Conservation (phyloP, 179 eudicot genomes). For the Silene vulgaris region DNA sequence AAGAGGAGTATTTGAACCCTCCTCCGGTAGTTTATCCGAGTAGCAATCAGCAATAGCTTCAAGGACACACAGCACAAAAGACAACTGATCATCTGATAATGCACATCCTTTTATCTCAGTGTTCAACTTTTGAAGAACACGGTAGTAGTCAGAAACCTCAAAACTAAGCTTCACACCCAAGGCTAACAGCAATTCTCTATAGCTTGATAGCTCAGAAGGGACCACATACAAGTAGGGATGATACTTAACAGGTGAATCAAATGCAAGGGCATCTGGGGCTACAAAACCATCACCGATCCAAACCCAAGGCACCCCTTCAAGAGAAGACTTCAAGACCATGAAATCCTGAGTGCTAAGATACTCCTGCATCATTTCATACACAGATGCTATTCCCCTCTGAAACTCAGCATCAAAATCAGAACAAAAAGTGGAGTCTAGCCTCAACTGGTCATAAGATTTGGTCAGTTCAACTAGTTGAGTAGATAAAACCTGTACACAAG, state of each 20-base stretch:
- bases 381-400: constrained; percentile 51
- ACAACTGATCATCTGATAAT: constrained; percentile 73
- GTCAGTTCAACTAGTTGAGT: constrained; percentile 65
- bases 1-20: constrained; percentile 45
- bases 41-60: constrained; percentile 85
- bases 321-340: constrained; percentile 46
- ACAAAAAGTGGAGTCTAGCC: constrained; percentile 38
- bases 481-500: constrained; percentile 50
- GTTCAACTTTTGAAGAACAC: constrained; percentile 61
- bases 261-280: constrained; percentile 75
- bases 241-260: constrained; percentile 97
- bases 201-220: constrained; percentile 79
- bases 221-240: constrained; percentile 94
- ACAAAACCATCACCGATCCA: constrained; percentile 99
- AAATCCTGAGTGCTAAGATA: constrained; percentile 50
- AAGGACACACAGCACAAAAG: constrained; percentile 76
- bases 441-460: constrained; percentile 53
- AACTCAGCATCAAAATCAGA: constrained; percentile 52
- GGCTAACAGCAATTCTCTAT: constrained; percentile 73
- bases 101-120: constrained; percentile 54
- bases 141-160: constrained; percentile 70
- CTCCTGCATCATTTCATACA: constrained; percentile 73
- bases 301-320: constrained; percentile 78
- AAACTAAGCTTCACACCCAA: constrained; percentile 79
- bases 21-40: constrained; percentile 45